A percentile compares a stretch with the other conserved stretches of the same genome.
These are phyloP conservation scores for Pterocarpus macrocarpus DNA, from an alignment of 306 rosid species.

Conservation along the genomic window DNA sequence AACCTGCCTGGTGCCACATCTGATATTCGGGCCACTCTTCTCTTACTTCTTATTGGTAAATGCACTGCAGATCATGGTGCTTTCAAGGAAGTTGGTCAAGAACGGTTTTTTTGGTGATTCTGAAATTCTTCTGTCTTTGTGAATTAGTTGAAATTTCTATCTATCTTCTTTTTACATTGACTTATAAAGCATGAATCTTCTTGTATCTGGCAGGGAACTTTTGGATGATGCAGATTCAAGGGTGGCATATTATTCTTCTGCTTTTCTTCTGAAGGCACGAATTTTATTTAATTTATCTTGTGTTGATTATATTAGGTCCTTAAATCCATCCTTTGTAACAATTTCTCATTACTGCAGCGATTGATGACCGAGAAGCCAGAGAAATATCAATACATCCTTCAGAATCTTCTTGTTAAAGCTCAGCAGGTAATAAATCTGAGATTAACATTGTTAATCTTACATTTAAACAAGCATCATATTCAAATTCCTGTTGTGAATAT, in stretches of 20 bases:
- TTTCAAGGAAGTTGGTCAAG: constrained; percentile 85
- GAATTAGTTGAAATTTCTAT: background rate
- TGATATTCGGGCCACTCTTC: constrained; percentile 91
- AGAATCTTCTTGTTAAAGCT: constrained; percentile 92
- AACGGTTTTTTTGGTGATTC: constrained; percentile 89
- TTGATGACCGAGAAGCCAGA: constrained; percentile 99
- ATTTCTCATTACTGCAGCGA: constrained; percentile 67
- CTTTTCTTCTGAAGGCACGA: constrained; percentile 96
- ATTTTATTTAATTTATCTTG: constrained; percentile 41
- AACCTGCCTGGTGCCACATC: constrained; percentile 96
- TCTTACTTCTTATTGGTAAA: constrained; percentile 95
- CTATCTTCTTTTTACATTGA: constrained; percentile 10
- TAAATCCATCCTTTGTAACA: constrained; percentile 26
- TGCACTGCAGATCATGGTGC: constrained; percentile 91
- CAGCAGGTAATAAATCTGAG: constrained; percentile 73
- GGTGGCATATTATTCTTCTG: constrained; percentile 95
- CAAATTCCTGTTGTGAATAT: background rate
- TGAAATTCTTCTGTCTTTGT: constrained; percentile 29
- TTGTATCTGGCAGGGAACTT: constrained; percentile 75
- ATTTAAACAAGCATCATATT: constrained; percentile 16
- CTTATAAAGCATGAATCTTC: constrained; percentile 22
- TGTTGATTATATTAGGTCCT: constrained; percentile 24
- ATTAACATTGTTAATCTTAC: constrained; percentile 24
- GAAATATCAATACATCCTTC: constrained; percentile 94
- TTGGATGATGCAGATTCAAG: constrained; percentile 98